Percentiles rank a stretch among this genome's conserved stretches.
phyloP scores from a whole-genome alignment of 177 flowering plant genomes.

The Vitis hybrid region DNA sequence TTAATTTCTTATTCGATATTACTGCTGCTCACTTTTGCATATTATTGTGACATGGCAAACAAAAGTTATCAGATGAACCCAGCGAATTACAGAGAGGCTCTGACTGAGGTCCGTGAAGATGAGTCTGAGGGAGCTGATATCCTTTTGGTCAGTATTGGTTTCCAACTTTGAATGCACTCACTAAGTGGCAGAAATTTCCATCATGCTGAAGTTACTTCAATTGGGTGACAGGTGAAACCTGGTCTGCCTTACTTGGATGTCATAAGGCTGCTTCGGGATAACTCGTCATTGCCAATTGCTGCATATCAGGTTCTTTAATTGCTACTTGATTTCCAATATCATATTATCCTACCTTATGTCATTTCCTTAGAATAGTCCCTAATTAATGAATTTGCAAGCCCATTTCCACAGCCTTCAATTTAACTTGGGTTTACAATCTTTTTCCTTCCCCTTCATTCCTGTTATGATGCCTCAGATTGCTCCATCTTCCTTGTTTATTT shows the following conservation, averaged over 20 bases:
- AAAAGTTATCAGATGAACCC: constrained; percentile 98
- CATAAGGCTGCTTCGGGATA: constrained; percentile 82
- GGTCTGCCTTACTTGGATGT: constrained; percentile 94
- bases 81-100: constrained; percentile 91
- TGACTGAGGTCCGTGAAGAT: constrained; percentile 72
- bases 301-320: constrained; percentile 84
- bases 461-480: background rate
- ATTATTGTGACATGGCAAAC: constrained; percentile 20
- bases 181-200: background rate
- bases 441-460: too few species aligned
- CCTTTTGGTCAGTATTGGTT: constrained; percentile 57
- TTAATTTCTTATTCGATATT: background rate
- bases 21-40: constrained; percentile 15
- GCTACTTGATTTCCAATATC: background rate
- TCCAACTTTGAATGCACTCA: background rate
- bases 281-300: constrained; percentile 84
- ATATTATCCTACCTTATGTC: background rate
- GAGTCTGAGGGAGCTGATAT: constrained; percentile 98
- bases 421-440: too few species aligned
- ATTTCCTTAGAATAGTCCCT: background rate
- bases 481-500: too few species aligned
- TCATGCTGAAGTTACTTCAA: constrained; percentile 4
- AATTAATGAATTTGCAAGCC: too few species aligned
- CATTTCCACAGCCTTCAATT: too few species aligned
- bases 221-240: constrained; percentile 75